phyloP scores from a whole-genome alignment of 345 rosid genomes.

The Pistacia atlantica region DNA sequence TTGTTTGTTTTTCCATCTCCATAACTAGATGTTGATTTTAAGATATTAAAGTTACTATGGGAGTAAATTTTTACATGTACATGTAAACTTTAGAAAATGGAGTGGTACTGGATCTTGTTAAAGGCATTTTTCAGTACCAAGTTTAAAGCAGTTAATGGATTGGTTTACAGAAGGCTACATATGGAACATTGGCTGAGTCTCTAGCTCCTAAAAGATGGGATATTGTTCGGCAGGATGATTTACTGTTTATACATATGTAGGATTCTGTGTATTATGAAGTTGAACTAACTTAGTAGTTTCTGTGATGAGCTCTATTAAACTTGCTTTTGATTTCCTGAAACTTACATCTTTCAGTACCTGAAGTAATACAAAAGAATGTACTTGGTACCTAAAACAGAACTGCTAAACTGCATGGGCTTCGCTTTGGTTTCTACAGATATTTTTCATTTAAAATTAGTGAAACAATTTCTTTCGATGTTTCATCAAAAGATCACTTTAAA shows the following conservation, averaged over 20 bases:
- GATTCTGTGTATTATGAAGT: neutral
- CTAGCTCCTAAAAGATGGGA: neutral
- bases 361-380: neutral
- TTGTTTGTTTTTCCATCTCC: conserved; percentile 26
- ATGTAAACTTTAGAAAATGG: no score
- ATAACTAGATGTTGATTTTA: neutral
- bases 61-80: neutral
- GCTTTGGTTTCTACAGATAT: neutral
- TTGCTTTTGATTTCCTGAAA: neutral
- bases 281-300: neutral
- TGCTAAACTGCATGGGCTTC: neutral
- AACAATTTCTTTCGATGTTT: conserved; percentile 3
- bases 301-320: neutral
- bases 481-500: no score
- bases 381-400: neutral
- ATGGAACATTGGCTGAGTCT: neutral
- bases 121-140: neutral
- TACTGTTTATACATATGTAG: neutral
- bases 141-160: neutral
- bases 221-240: neutral
- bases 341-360: neutral
- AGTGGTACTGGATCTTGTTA: neutral
- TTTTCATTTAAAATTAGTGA: neutral
- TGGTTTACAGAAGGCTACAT: neutral
- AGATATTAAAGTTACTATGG: neutral